Evolutionary conservation across 2,329 filamentous ascomycete genomes (phyloP).

Genomic region (Exophiala sideris): DNA sequence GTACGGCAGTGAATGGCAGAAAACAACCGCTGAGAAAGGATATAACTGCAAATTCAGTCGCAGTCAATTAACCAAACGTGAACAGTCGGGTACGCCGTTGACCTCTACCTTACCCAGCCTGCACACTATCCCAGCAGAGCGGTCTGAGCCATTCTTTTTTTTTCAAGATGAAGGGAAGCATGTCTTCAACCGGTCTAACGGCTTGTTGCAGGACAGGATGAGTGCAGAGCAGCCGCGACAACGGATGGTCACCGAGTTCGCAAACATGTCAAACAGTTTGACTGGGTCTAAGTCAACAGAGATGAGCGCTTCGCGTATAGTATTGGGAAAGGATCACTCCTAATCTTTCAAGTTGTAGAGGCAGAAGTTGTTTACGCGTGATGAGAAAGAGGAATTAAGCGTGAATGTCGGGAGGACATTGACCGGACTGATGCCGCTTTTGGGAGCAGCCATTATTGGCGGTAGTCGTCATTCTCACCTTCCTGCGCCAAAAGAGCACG

Average conservation of each 20-base stretch:
- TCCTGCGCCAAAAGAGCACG: conserved; percentile 4
- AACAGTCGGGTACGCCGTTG: too few relatives aligned
- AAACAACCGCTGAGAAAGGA: too few relatives aligned
- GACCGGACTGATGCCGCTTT: conserved; percentile 5
- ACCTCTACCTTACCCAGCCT: too few relatives aligned
- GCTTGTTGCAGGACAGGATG: background rate
- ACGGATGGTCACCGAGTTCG: too few relatives aligned
- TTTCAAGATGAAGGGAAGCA: background rate
- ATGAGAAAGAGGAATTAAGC: background rate
- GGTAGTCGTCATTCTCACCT: conserved; percentile 2
- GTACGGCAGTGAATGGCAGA: too few relatives aligned
- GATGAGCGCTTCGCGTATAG: too few relatives aligned
- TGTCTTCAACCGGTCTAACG: background rate
- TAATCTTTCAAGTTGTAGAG: background rate
- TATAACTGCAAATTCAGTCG: too few relatives aligned
- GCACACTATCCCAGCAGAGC: background rate
- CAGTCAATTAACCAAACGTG: too few relatives aligned
- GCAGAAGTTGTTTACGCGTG: background rate
- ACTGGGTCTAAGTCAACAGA: too few relatives aligned
- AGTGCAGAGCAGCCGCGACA: too few relatives aligned
- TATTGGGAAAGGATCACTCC: too few relatives aligned
- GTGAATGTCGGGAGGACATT: background rate
- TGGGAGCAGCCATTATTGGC: background rate
- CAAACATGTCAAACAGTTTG: too few relatives aligned
- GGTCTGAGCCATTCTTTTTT: background rate